Conservation (phyloP, 768 basidiomycete species). For the Boletus subparvulus region DNA sequence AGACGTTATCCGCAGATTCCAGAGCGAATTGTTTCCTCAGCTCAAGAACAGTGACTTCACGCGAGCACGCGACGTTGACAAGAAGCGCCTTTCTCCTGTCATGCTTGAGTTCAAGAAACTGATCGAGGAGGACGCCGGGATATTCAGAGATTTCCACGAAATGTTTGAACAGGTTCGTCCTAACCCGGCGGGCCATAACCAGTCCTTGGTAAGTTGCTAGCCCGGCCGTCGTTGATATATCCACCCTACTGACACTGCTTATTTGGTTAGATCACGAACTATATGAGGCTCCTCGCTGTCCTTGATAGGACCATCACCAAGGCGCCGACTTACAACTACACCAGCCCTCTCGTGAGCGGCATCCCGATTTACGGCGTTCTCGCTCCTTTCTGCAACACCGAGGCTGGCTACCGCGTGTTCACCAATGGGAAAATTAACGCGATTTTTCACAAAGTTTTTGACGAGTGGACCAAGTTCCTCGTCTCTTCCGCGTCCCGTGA, state of each 20-base stretch:
- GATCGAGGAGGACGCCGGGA: constrained; percentile 17
- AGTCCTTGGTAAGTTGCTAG: constrained; percentile 5
- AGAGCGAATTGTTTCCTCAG: constrained; percentile 29
- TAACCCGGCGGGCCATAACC: neutral
- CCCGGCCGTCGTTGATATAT: neutral
- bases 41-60: constrained; percentile 15
- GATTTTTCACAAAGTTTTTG: constrained; percentile 47
- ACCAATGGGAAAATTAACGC: constrained; percentile 43
- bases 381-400: constrained; percentile 24
- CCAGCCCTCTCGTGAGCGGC: constrained; percentile 25
- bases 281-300: constrained; percentile 3
- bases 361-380: constrained; percentile 24
- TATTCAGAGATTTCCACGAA: constrained; percentile 22
- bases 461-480: constrained; percentile 51
- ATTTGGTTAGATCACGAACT: constrained; percentile 1
- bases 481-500: constrained; percentile 39
- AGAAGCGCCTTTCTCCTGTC: constrained; percentile 8
- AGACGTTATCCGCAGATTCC: constrained; percentile 1
- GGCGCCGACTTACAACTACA: constrained; percentile 17
- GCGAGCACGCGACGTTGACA: constrained; percentile 4
- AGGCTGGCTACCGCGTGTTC: constrained; percentile 23
- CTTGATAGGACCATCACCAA: constrained; percentile 15
- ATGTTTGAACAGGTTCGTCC: constrained; percentile 22
- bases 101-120: constrained; percentile 23
- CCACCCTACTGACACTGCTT: neutral